Evolutionary conservation across 768 basidiomycete species (phyloP).

Genomic region (Kwoniella bestiolae): DNA sequence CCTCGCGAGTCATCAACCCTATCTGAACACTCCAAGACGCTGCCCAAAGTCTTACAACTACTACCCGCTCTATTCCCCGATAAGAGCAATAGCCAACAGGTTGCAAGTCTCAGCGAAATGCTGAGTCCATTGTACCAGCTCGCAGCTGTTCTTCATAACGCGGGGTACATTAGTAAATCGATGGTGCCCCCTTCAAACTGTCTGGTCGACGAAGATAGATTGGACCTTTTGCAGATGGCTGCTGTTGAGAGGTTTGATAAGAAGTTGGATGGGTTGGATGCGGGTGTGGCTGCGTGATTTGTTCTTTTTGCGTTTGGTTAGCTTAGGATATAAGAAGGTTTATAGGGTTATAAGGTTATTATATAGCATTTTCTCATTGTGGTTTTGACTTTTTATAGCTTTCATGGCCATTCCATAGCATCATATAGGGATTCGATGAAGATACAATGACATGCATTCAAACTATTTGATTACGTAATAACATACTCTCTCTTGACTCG

Average conservation of each 20-base stretch:
- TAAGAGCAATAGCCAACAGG: slow-evolving; percentile 41
- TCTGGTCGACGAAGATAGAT: slow-evolving; percentile 50
- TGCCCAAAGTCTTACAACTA: slow-evolving; percentile 40
- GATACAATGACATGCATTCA: not conserved
- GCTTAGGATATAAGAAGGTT: not conserved
- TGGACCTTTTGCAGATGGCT: slow-evolving; percentile 47
- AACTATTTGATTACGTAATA: not conserved
- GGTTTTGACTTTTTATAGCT: not conserved
- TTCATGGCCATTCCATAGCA: slow-evolving; percentile 16
- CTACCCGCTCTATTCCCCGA: slow-evolving; percentile 47
- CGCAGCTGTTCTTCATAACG: slow-evolving; percentile 28
- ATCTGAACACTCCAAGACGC: slow-evolving; percentile 15
- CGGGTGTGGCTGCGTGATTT: not conserved
- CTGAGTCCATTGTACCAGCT: slow-evolving; percentile 42
- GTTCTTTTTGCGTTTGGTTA: not conserved
- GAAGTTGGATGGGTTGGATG: slow-evolving; percentile 25
- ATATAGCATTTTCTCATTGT: not conserved
- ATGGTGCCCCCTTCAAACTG: not conserved
- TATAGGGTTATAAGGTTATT: too few relatives aligned
- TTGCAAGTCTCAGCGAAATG: slow-evolving; percentile 48
- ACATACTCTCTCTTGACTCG: not conserved
- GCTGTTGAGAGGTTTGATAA: slow-evolving; percentile 44
- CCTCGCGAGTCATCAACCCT: slow-evolving; percentile 23
- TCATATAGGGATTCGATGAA: slow-evolving; percentile 1
- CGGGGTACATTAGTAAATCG: slow-evolving; percentile 35